Evolutionary conservation across 352 stramenopile genomes (phyloP).

Genomic region (Saprolegnia parasitica): DNA sequence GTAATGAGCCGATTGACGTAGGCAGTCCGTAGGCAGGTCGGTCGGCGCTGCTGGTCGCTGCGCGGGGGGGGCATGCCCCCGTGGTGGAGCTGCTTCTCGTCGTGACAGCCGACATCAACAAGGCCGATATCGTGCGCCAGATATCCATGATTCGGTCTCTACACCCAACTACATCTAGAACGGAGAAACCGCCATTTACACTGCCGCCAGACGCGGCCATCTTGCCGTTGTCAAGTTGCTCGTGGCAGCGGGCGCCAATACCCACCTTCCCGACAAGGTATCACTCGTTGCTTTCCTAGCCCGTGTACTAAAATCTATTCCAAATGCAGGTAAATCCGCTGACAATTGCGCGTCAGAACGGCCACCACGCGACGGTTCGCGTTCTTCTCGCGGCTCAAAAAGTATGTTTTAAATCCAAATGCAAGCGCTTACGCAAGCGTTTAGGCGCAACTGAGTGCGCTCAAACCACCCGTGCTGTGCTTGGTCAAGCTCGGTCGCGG

Average conservation of each 20-base stretch:
- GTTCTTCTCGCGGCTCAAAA: neutral
- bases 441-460: neutral
- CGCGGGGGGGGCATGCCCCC: neutral
- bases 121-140: too few species aligned
- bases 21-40: neutral
- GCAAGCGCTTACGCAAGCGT: neutral
- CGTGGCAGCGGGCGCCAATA: neutral
- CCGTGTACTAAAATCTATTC: too few species aligned
- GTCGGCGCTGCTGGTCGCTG: constrained; percentile 2
- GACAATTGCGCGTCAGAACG: neutral
- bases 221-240: neutral
- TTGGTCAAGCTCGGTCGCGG: neutral
- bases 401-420: neutral
- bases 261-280: neutral
- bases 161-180: too few species aligned
- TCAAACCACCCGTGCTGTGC: neutral
- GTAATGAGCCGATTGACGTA: too few species aligned
- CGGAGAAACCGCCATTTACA: too few species aligned
- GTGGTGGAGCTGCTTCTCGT: neutral
- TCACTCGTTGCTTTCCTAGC: neutral
- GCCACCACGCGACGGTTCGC: neutral
- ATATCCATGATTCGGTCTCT: too few species aligned
- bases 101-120: too few species aligned
- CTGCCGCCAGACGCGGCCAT: too few species aligned
- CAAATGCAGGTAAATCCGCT: neutral